These are phyloP conservation scores for Ramaria sp. DNA, from an alignment of 768 basidiomycete species.

Conservation along the genomic window DNA sequence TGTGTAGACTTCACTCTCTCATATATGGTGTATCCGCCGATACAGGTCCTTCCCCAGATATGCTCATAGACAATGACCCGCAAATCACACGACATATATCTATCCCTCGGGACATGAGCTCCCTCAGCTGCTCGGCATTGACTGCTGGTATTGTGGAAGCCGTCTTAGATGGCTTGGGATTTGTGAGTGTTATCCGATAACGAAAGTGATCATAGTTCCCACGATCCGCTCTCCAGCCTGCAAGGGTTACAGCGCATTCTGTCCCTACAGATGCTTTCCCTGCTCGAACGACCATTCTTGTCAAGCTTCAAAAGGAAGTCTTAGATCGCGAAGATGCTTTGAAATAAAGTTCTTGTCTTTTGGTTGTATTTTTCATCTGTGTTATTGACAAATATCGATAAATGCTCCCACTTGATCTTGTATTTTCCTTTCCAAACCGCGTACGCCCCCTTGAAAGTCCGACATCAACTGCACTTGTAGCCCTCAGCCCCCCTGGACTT, in stretches of 20 bases:
- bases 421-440: neutral
- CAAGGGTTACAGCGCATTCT: conserved; percentile 91
- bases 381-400: too few relatives aligned
- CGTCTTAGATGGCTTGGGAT: conserved; percentile 85
- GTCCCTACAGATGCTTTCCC: conserved; percentile 77
- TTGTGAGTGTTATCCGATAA: conserved; percentile 45
- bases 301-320: conserved; percentile 90
- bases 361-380: neutral
- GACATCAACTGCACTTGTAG: too few relatives aligned
- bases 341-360: conserved; percentile 35
- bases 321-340: conserved; percentile 89
- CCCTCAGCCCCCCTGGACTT: too few relatives aligned
- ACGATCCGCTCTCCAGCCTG: conserved; percentile 47
- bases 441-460: neutral
- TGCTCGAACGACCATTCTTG: conserved; percentile 87
- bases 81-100: conserved; percentile 85
- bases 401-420: neutral
- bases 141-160: conserved; percentile 97
- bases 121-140: conserved; percentile 93
- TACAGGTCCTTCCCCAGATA: conserved; percentile 43
- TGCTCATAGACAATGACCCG: conserved; percentile 97
- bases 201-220: conserved; percentile 5
- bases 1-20: conserved; percentile 23
- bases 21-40: conserved; percentile 2
- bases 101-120: conserved; percentile 88